Evolutionary conservation across 1,284 basidiomycete species (phyloP), one percentile per base, ranked within the genome.

Genomic region (Gomphus bonarii): DNA sequence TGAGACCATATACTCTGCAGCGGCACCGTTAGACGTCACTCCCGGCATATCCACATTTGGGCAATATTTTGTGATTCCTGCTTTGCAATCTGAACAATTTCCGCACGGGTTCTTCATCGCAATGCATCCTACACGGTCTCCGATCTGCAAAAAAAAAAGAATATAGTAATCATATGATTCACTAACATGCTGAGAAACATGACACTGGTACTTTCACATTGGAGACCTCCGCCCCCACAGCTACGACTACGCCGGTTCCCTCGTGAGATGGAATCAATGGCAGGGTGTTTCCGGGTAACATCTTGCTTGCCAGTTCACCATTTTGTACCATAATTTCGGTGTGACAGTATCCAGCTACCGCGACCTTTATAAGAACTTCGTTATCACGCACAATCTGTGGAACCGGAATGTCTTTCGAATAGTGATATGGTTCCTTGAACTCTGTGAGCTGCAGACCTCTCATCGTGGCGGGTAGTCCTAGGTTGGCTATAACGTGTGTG

Each of bases 1-100:
- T 9, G 65, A 60, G 10, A 67, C 54, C 33, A 66, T 46, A 54
- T 71, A 72, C 60, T 72, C 69, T 10, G 70, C 67, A 53, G 66
- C 72, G 10, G 69, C 63, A 36, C 71, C 70, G 50, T 61, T 54
- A 11, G 30, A 20, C 4, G 55, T 55, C 22, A 61, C 53, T 2
- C 59, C 60, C 12, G 31, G 35, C 46, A 58, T 53, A 30, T 55
- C 42, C 6, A 30, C 14, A 22, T 42, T 35, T 40, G 42, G 20
- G 20, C 55, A 57, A 38, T 40, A 57, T 30, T 31, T 40, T 9
- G 22, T 10, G 4, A 31, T 14, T 11, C 40, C 40, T 14, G 30
- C 8, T 28, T 42, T 31, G 31, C 55, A 57, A 44, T 57, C 55
- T 6, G 28, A 28, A 28, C 55, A 57, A 8, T 20, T 52, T n/a